Evolutionary conservation across 306 rosid genomes (phyloP).

Genomic region (Lathyrus tuberosus): DNA sequence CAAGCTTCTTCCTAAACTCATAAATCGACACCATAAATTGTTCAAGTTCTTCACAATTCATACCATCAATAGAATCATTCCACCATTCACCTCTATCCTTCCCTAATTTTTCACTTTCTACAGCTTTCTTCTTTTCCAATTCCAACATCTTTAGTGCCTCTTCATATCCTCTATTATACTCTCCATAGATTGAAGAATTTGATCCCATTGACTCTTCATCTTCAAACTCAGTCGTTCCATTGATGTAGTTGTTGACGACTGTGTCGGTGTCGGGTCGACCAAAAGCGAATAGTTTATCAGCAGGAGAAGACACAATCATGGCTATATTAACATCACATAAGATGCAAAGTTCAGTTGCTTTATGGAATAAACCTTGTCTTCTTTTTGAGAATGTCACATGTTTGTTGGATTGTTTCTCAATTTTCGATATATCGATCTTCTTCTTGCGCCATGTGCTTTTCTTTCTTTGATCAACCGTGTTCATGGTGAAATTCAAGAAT

Average conservation of each 20-base stretch:
- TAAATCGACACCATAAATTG: constrained; percentile 35
- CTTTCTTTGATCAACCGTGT: constrained; percentile 4
- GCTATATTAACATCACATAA: constrained; percentile 51
- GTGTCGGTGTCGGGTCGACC: constrained; percentile 45
- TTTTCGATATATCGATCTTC: constrained; percentile 55
- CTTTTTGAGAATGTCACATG: constrained; percentile 63
- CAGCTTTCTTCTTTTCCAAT: constrained; percentile 40
- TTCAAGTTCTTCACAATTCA: constrained; percentile 41
- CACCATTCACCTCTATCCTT: constrained; percentile 40
- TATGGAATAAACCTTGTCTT: constrained; percentile 53
- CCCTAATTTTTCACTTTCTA: neutral
- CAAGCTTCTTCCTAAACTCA: constrained; percentile 49
- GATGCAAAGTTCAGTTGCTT: constrained; percentile 56
- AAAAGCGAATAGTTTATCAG: constrained; percentile 48
- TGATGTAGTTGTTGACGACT: constrained; percentile 38
- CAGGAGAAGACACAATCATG: constrained; percentile 52
- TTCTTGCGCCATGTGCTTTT: constrained; percentile 49
- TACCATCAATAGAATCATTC: constrained; percentile 45
- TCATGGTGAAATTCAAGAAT: constrained; percentile 7
- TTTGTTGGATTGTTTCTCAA: constrained; percentile 40
- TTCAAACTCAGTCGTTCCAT: neutral
- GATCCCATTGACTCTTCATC: neutral
- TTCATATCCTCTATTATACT: constrained; percentile 35
- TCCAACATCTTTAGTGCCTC: constrained; percentile 42
- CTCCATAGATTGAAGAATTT: neutral